phyloP scores from a whole-genome alignment of 805 yeast species.

The Ogataea paraovalis region DNA sequence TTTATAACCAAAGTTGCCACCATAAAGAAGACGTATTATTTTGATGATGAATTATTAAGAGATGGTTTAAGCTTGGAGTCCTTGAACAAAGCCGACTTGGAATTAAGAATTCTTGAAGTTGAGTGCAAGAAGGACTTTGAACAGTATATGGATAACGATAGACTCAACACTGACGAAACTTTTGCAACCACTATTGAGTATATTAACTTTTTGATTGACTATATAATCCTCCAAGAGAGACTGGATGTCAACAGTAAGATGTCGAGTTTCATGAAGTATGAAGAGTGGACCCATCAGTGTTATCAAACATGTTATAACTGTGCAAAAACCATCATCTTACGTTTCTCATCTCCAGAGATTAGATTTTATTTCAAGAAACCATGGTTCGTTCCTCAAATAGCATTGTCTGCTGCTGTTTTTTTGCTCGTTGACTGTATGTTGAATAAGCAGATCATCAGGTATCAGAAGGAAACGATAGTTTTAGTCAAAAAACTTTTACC shows the following conservation, averaged over 20 bases:
- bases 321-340: conserved; percentile 17
- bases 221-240: conserved; percentile 20
- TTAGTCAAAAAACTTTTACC: conserved; percentile 17
- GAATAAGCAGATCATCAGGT: conserved; percentile 16
- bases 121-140: conserved; percentile 19
- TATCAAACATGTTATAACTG: conserved; percentile 21
- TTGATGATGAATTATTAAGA: conserved; percentile 17
- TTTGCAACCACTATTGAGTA: conserved; percentile 14
- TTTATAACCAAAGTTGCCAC: conserved; percentile 21
- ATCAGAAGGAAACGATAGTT: conserved; percentile 13
- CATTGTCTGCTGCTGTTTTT: conserved; percentile 26
- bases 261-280: conserved; percentile 24
- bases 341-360: conserved; percentile 12
- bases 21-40: conserved; percentile 27
- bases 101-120: conserved; percentile 22
- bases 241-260: conserved; percentile 28
- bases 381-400: conserved; percentile 22
- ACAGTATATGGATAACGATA: conserved; percentile 16
- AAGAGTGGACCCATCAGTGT: conserved; percentile 22
- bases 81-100: conserved; percentile 24
- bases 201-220: conserved; percentile 16
- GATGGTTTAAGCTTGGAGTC: conserved; percentile 14
- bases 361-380: conserved; percentile 21
- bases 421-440: conserved; percentile 28
- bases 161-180: conserved; percentile 9